Evolutionary conservation across 139 green algal species (phyloP).

Genomic region (Ettlia oleoabundans): DNA sequence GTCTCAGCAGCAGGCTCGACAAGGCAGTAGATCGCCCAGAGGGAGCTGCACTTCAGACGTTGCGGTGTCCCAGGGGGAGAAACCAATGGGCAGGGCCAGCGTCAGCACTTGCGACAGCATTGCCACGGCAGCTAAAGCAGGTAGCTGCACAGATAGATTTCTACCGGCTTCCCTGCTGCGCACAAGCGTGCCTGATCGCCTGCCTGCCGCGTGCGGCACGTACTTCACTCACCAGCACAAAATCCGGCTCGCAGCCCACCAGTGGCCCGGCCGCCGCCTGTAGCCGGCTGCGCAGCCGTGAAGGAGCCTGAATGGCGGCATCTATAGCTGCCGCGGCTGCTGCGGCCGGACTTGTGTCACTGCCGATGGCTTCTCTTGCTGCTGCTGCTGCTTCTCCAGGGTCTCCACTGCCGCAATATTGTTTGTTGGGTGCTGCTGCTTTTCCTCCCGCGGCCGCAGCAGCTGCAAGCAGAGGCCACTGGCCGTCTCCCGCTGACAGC

Average conservation of each 20-base stretch:
- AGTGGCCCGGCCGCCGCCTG: conserved; percentile 21
- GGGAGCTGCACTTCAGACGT: not conserved
- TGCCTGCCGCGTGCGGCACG: no score
- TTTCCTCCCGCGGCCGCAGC: not conserved
- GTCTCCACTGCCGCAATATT: no score
- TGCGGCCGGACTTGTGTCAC: no score
- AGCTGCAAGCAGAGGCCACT: conserved; percentile 25
- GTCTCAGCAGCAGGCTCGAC: not conserved
- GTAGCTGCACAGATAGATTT: not conserved
- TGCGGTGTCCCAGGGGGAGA: no score
- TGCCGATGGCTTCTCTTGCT: not conserved
- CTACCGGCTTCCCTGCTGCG: not conserved
- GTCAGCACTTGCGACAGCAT: no score
- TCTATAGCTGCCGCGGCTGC: not conserved
- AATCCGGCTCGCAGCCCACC: conserved; percentile 35
- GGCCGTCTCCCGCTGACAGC: conserved; percentile 25
- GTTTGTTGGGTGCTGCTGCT: not conserved
- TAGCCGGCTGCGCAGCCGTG: conserved; percentile 18
- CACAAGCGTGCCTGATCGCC: not conserved
- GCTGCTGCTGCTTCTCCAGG: not conserved
- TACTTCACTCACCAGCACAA: conserved; percentile 34
- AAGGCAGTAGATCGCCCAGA: not conserved
- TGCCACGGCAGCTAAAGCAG: no score
- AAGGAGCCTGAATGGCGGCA: conserved; percentile 12
- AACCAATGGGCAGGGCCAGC: no score